These are phyloP conservation scores for Lodderomyces pseudojiufengensis DNA, from an alignment of 1,139 yeast genomes.

Conservation along the genomic window DNA sequence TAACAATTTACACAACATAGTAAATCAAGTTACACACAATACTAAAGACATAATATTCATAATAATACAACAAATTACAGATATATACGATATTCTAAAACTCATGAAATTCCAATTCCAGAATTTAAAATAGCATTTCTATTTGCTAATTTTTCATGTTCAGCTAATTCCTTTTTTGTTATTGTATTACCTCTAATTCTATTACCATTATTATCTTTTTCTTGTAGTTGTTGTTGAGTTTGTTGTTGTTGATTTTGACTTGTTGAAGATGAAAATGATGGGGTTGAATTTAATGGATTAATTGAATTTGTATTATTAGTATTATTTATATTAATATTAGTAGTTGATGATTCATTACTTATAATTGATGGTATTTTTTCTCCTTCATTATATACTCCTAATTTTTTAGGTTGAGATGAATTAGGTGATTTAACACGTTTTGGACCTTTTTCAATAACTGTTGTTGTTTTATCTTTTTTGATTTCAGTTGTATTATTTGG, in stretches of 20 bases:
- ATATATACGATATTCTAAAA: too few relatives aligned
- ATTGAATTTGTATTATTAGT: neutral
- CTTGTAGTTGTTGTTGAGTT: too few relatives aligned
- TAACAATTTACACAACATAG: neutral
- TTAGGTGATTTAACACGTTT: neutral
- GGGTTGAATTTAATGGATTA: neutral
- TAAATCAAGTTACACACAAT: neutral
- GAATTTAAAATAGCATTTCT: constrained; percentile 19
- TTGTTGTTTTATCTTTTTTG: neutral
- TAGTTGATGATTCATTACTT: constrained; percentile 5
- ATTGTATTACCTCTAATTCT: constrained; percentile 12
- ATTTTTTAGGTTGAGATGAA: constrained; percentile 1
- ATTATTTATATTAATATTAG: neutral
- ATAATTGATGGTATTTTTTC: constrained; percentile 10
- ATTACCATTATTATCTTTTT: neutral
- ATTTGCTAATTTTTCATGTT: constrained; percentile 19
- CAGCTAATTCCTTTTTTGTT: constrained; percentile 15
- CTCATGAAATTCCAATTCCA: constrained; percentile 14
- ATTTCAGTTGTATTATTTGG: constrained; percentile 9
- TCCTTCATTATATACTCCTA: constrained; percentile 9
- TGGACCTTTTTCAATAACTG: too few relatives aligned
- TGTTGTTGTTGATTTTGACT: neutral
- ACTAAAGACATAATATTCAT: too few relatives aligned
- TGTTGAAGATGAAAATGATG: neutral
- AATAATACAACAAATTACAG: too few relatives aligned